Conservation (phyloP, 2,329 filamentous ascomycete species). For the Uncinocarpus reesii region DNA sequence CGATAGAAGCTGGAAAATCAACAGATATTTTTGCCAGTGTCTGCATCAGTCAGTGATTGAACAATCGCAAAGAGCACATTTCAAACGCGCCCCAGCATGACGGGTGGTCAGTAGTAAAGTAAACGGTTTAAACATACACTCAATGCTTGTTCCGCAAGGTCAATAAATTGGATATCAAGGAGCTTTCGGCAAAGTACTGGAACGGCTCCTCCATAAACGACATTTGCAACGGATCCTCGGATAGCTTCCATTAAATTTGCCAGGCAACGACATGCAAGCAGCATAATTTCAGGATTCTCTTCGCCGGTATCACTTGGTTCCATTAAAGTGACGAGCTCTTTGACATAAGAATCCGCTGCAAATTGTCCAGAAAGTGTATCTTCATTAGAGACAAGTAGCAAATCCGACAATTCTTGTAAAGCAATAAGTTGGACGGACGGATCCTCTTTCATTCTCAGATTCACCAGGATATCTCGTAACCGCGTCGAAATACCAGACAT, state of each 20-base stretch:
- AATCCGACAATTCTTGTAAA: constrained; percentile 83
- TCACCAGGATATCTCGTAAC: constrained; percentile 65
- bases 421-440: constrained; percentile 82
- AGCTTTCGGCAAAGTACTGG: constrained; percentile 91
- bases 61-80: background rate
- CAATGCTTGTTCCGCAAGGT: constrained; percentile 89
- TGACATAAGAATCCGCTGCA: constrained; percentile 85
- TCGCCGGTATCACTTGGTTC: constrained; percentile 77
- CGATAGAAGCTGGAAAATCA: constrained; percentile 89
- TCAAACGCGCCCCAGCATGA: background rate
- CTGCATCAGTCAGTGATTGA: constrained; percentile 24
- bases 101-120: background rate
- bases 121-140: constrained; percentile 46
- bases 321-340: constrained; percentile 87
- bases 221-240: constrained; percentile 82
- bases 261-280: constrained; percentile 86
- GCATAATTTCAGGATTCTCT: constrained; percentile 94
- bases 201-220: constrained; percentile 94
- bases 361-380: constrained; percentile 94
- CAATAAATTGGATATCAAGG: constrained; percentile 92
- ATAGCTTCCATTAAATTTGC: constrained; percentile 97
- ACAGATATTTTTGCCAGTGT: constrained; percentile 95
- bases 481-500: constrained; percentile 75
- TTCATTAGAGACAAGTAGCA: constrained; percentile 88
- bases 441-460: constrained; percentile 73